Evolutionary conservation across 1,284 basidiomycete species (phyloP).

Genomic region (Fistulina hepatica): DNA sequence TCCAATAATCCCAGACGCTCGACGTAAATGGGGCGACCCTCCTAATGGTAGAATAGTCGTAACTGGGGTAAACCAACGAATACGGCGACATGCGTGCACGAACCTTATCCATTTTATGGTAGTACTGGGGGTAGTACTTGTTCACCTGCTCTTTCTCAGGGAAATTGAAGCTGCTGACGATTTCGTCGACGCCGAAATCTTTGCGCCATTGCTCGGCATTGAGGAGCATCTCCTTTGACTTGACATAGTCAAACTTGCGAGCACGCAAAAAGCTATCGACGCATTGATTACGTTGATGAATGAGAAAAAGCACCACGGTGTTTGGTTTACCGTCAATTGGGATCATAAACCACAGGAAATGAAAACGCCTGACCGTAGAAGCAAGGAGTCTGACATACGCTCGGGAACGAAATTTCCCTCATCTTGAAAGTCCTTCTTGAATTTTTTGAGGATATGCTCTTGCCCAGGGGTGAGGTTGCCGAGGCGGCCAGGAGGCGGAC

Average conservation of each 20-base stretch:
- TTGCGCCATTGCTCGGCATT: constrained; percentile 85
- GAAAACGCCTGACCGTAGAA: constrained; percentile 50
- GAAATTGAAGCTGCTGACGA: constrained; percentile 74
- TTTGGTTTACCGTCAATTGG: not conserved
- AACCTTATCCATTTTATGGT: constrained; percentile 94
- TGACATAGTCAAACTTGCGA: constrained; percentile 80
- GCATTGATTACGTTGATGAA: not conserved
- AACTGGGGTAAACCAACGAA: not conserved
- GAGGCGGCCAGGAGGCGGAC: constrained; percentile 64
- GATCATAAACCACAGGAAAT: not conserved
- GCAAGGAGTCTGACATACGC: constrained; percentile 68
- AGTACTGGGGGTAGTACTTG: constrained; percentile 93
- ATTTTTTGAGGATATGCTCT: constrained; percentile 59
- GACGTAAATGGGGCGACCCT: constrained; percentile 93
- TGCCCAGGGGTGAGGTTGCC: constrained; percentile 76
- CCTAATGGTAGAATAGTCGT: constrained; percentile 36
- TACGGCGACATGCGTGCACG: constrained; percentile 6
- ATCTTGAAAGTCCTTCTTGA: constrained; percentile 57
- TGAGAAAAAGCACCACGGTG: not conserved
- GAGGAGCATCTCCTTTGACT: constrained; percentile 80
- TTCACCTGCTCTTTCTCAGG: constrained; percentile 77
- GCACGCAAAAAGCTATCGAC: constrained; percentile 74
- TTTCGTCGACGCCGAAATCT: constrained; percentile 79
- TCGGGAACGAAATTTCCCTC: constrained; percentile 55
- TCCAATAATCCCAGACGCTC: constrained; percentile 74